These are phyloP conservation scores for Pseudocercospora vitis DNA, from an alignment of 2,329 filamentous ascomycete genomes.

Conservation along the genomic window DNA sequence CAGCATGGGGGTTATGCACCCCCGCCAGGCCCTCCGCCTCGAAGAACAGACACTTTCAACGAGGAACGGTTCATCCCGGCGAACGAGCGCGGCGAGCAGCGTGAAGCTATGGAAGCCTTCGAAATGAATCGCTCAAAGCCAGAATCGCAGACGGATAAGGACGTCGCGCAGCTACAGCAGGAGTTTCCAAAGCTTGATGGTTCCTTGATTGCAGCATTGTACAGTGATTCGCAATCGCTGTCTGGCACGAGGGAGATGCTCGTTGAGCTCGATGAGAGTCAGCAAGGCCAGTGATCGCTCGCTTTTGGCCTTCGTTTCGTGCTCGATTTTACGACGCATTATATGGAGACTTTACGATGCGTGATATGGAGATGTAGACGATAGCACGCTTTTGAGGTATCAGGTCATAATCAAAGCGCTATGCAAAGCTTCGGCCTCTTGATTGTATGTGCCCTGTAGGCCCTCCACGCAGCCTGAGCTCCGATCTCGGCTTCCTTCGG, in stretches of 20 bases:
- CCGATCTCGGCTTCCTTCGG: no score
- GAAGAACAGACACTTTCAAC: conserved; percentile 31
- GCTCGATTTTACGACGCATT: no score
- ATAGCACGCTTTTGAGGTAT: no score
- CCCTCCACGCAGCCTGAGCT: no score
- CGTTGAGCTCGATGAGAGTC: conserved; percentile 37
- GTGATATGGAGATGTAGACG: no score
- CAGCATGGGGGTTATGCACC: conserved; percentile 12
- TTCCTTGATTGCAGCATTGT: conserved; percentile 48
- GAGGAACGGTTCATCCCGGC: conserved; percentile 43
- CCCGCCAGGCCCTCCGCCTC: conserved; percentile 23
- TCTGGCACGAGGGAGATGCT: conserved; percentile 49
- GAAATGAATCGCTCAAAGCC: conserved; percentile 43
- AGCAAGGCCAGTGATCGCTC: conserved; percentile 1
- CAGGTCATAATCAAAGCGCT: no score
- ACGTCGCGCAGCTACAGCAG: conserved; percentile 44
- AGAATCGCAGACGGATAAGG: conserved; percentile 42
- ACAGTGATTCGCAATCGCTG: conserved; percentile 44
- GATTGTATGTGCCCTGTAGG: no score
- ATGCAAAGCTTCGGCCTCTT: no score
- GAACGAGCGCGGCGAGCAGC: conserved; percentile 39
- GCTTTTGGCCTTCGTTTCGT: no score
- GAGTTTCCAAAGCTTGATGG: conserved; percentile 49
- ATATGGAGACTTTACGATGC: no score
- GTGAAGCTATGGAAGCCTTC: conserved; percentile 45